Conservation (phyloP, 495 filamentous ascomycete genomes). For the Aspergillus leporis region DNA sequence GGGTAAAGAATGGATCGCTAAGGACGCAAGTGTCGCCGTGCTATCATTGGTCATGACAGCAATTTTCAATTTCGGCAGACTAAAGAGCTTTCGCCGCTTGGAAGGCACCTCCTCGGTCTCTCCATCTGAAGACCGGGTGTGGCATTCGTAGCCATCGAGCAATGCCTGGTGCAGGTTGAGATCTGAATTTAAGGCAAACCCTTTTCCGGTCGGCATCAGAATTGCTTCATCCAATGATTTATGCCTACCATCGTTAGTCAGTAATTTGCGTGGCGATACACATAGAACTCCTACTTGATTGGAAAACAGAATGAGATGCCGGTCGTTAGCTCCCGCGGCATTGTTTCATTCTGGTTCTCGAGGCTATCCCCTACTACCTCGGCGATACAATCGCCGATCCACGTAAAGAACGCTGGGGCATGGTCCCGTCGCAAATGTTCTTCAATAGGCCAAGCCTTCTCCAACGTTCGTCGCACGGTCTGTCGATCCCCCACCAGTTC, state of each 20-base stretch:
- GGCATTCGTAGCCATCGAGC: slow-evolving; percentile 60
- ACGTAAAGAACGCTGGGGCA: slow-evolving; percentile 66
- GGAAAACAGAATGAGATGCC: slow-evolving; percentile 82
- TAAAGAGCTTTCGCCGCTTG: slow-evolving; percentile 35
- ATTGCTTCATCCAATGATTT: slow-evolving; percentile 66
- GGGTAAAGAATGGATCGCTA: slow-evolving; percentile 54
- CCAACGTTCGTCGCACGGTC: slow-evolving; percentile 53
- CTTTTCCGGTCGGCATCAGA: slow-evolving; percentile 78
- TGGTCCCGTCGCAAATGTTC: slow-evolving; percentile 69
- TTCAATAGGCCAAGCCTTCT: slow-evolving; percentile 72
- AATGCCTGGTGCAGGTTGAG: slow-evolving; percentile 69
- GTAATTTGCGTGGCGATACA: neutral
- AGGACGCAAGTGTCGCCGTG: slow-evolving; percentile 70
- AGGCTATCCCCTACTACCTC: slow-evolving; percentile 58
- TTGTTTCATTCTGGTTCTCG: slow-evolving; percentile 28
- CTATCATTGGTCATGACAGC: slow-evolving; percentile 75
- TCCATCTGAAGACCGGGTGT: slow-evolving; percentile 34
- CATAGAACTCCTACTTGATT: slow-evolving; percentile 57
- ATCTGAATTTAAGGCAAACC: slow-evolving; percentile 67
- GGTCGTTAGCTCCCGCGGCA: slow-evolving; percentile 56
- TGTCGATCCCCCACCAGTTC: slow-evolving; percentile 55
- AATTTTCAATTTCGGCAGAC: slow-evolving; percentile 62
- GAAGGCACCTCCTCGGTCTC: slow-evolving; percentile 13
- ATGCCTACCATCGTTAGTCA: slow-evolving; percentile 51
- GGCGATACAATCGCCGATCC: slow-evolving; percentile 72